Evolutionary conservation across 768 basidiomycete species (phyloP), one percentile per base, ranked within the genome.

Genomic region (Psilocybe tampanensis): DNA sequence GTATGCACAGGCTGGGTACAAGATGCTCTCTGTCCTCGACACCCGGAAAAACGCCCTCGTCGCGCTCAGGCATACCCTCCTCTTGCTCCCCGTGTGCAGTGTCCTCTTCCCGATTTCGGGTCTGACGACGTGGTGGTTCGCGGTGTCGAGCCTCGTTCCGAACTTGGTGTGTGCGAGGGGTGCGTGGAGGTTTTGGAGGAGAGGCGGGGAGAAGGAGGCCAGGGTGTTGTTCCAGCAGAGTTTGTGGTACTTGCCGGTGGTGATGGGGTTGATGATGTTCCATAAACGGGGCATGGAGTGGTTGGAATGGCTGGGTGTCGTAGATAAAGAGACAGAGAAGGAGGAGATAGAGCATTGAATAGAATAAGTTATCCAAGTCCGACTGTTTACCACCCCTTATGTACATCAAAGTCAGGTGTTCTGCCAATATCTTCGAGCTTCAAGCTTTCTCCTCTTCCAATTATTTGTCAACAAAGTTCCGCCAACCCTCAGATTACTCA

Each of bases 1-100:
- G 18, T 99, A 99, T 72, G 93, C 97, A 3, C 86, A 93, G 68
- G 93, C 90, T 18, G 95, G 95, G 17, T 99, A 95, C 70, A 83
- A 82, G 50, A 99, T 99, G 97, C 83, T 98, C 11, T 86, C 88
- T 29, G 89, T 94, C 55, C 74, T 91, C 47, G 79, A 86, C 29
- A 92, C 95, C 1, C 65, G 72, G 19, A 85, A 90, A 64, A 98
- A 98, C 66, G 84, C 94, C 0, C 77, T 90, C 42, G 96, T 98
- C 44, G 83, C 90, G 18, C 77, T 98, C 19, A 84, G 97, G 8
- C 93, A 98, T 70, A 78, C 93, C 1, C 61, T 88, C 34, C 78
- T 94, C 24, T 81, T 95, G 50, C 65, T 90, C 22, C 89, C 92
- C 11, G 80, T 95, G 51, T 94, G 89, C 64, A 87, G 89, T 18